These are phyloP conservation scores for Senecio squalidus DNA, from an alignment of 140 eudicot genomes.

Conservation along the genomic window DNA sequence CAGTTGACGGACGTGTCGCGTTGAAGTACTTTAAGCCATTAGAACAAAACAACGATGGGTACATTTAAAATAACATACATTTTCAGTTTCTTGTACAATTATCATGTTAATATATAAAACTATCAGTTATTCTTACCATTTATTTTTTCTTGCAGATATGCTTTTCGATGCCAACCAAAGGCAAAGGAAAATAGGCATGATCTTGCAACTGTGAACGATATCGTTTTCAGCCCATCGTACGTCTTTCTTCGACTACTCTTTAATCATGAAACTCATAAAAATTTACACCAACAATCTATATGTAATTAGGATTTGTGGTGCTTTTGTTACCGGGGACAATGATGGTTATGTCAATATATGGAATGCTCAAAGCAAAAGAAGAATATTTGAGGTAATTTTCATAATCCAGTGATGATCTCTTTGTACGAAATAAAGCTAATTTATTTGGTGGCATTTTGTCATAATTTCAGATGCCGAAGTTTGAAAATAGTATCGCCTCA, in stretches of 20 bases:
- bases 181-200: slow-evolving; percentile 51
- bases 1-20: slow-evolving; percentile 82
- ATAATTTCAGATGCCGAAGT: slow-evolving; percentile 61
- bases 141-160: slow-evolving; percentile 47
- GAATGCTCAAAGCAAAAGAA: slow-evolving; percentile 74
- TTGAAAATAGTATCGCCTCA: slow-evolving; percentile 71
- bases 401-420: too few relatives aligned
- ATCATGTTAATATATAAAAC: background rate
- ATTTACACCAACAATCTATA: slow-evolving; percentile 13
- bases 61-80: slow-evolving; percentile 21
- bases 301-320: slow-evolving; percentile 43
- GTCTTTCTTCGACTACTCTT: slow-evolving; percentile 20
- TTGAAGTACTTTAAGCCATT: slow-evolving; percentile 47
- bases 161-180: slow-evolving; percentile 79
- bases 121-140: background rate
- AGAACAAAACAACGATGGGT: slow-evolving; percentile 50
- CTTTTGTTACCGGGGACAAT: slow-evolving; percentile 76
- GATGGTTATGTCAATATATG: slow-evolving; percentile 82
- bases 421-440: too few relatives aligned
- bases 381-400: slow-evolving; percentile 58
- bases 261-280: background rate
- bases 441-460: background rate
- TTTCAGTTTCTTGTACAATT: slow-evolving; percentile 5
- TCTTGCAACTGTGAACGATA: slow-evolving; percentile 79
- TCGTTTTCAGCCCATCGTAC: slow-evolving; percentile 81